phyloP scores from a whole-genome alignment of 768 basidiomycete species.

The Mycena vitilis region DNA sequence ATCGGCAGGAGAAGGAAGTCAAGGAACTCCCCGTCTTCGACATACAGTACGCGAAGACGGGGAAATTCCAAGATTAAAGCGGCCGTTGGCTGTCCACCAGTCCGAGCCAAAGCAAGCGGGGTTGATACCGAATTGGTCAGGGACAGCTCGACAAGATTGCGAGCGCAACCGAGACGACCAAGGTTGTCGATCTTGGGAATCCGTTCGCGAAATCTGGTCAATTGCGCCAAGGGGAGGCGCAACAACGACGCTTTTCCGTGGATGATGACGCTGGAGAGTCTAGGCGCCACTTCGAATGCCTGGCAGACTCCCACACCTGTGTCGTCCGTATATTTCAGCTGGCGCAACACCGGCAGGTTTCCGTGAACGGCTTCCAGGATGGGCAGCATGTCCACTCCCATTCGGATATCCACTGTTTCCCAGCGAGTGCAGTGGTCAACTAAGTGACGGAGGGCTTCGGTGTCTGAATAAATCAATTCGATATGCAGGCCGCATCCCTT shows the following conservation, averaged over 20 bases:
- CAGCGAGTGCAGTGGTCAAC: constrained; percentile 5
- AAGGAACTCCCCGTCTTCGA: constrained; percentile 14
- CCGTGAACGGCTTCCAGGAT: constrained; percentile 4
- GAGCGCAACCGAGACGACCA: constrained; percentile 1
- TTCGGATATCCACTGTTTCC: constrained; percentile 5
- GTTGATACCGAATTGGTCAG: background rate
- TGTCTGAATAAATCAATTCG: background rate
- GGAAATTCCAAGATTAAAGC: constrained; percentile 2
- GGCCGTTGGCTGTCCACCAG: background rate
- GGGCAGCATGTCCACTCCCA: constrained; percentile 6
- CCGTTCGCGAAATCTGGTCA: constrained; percentile 7
- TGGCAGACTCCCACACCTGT: constrained; percentile 4
- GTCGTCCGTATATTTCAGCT: constrained; percentile 6
- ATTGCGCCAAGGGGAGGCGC: constrained; percentile 7
- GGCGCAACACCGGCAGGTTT: constrained; percentile 7
- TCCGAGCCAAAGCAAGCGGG: background rate
- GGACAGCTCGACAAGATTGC: constrained; percentile 16
- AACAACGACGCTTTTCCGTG: background rate
- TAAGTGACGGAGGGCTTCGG: background rate
- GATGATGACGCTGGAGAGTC: constrained; percentile 3
- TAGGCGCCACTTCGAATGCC: constrained; percentile 15
- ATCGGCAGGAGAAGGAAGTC: constrained; percentile 3
- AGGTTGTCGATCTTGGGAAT: background rate
- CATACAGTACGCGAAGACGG: background rate
- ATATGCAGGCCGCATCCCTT: background rate